Percentiles rank a stretch among this genome's conserved stretches.
Conservation (phyloP, 1,139 yeast genomes). For the Candida mesenterica region DNA sequence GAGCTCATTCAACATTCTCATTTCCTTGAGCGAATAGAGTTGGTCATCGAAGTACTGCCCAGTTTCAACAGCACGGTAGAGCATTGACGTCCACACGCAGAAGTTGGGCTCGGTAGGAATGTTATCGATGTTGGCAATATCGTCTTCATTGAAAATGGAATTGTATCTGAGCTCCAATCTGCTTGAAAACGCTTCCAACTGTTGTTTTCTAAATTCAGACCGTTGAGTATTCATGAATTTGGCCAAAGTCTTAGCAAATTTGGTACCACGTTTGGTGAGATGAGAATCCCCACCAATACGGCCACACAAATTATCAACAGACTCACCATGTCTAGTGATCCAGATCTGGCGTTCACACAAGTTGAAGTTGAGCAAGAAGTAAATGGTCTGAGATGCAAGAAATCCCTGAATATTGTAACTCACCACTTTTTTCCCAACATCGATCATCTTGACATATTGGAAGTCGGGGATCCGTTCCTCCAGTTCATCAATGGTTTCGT, state of each 20-base stretch:
- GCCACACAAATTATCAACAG: constrained; percentile 79
- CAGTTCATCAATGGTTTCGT: constrained; percentile 82
- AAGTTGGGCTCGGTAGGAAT: constrained; percentile 66
- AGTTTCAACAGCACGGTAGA: constrained; percentile 73
- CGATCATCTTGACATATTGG: constrained; percentile 92
- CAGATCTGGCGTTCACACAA: constrained; percentile 89
- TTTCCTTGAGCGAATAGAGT: constrained; percentile 76
- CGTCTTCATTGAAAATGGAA: constrained; percentile 27
- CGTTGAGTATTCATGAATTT: constrained; percentile 75
- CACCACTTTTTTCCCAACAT: constrained; percentile 91
- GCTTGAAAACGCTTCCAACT: constrained; percentile 52
- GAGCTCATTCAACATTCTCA: constrained; percentile 90
- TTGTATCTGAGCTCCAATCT: constrained; percentile 43
- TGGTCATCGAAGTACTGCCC: constrained; percentile 72
- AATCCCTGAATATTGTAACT: constrained; percentile 91
- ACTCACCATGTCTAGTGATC: constrained; percentile 95
- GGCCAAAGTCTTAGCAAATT: constrained; percentile 69
- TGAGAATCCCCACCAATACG: constrained; percentile 90
- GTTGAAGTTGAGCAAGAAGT: constrained; percentile 86
- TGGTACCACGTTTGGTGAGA: constrained; percentile 74
- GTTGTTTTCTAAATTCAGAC: constrained; percentile 63
- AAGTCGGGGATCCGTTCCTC: constrained; percentile 55
- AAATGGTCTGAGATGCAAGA: constrained; percentile 89
- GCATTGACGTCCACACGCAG: constrained; percentile 93
- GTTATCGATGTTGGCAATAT: constrained; percentile 26